Evolutionary conservation across 345 rosid genomes (phyloP), one percentile per base, ranked within the genome.

Genomic region (Stellera chamaejasme): DNA sequence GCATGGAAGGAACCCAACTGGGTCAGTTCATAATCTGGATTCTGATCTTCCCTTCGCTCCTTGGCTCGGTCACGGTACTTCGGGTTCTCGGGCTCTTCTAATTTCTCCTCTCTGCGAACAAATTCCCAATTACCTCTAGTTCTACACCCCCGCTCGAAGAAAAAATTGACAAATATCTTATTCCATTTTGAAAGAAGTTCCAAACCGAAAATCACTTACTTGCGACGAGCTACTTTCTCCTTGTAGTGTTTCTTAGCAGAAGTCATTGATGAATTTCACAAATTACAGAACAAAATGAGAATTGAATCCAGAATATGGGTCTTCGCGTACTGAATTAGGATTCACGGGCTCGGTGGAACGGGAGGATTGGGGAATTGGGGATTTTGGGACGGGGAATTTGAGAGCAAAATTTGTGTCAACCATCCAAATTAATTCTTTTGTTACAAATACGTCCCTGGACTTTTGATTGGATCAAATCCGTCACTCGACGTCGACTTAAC

Each of bases 41-140:
- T 92, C 48, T 92, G 98, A 68, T 92, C 95, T 61, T 88, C 98
- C 62, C 99, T 74, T 54, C 99, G 77, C 79, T 92, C 99, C 72
- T 88, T 92, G 0, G 99, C 99, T 14, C 99, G 84, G 72, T 89
- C 97, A 67, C 99, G 75, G 59, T 92, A 89, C 73, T 77, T 84
- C 13, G 79, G 94, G 16, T 54, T 63, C 57, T 89, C 99, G 5
- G 86, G 79, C 45, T 89, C 99, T 45, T 88, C 97, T 36, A 80
- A 55, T 60, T 92, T 88, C 81, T 86, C 99, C 62, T 92, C 97
- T 80, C 94, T 90, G 77, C 54, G 50, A 66, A 59, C 27, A 42
- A 27, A 50, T 50, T 53, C 23, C 55, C 15, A 56, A 32, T 50
- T 15, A 14, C 27, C n/a, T 27, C 48, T n/a, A n/a, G n/a, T n/a